phyloP scores from a whole-genome alignment of 257 asterid genomes.

The Nicotiana knightiana region DNA sequence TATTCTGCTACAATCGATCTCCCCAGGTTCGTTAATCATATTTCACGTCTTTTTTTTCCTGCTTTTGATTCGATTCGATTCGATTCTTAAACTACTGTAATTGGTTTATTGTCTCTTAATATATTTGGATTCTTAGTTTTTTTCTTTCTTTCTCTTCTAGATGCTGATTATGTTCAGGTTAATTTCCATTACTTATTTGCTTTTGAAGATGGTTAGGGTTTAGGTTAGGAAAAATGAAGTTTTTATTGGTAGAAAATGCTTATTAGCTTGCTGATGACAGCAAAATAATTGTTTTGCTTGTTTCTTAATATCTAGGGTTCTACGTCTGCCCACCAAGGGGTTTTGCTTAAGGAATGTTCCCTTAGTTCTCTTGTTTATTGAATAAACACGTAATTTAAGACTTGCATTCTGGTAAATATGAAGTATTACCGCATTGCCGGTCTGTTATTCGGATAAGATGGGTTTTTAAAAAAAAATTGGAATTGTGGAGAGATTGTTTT shows the following conservation, averaged over 20 bases:
- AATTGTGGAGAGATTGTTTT: neutral
- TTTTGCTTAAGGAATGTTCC: neutral
- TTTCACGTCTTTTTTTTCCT: neutral
- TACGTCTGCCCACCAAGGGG: conserved; percentile 5
- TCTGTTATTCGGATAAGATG: neutral
- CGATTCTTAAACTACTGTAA: neutral
- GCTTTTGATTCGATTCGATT: conserved; percentile 2
- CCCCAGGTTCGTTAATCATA: conserved; percentile 39
- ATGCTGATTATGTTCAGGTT: conserved; percentile 48
- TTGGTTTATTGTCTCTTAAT: neutral
- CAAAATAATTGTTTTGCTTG: neutral
- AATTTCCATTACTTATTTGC: conserved; percentile 18
- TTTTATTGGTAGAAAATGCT: neutral
- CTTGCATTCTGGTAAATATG: neutral
- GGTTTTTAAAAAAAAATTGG: too few relatives aligned
- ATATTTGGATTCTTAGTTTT: conserved; percentile 37
- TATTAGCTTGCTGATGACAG: neutral
- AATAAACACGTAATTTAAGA: neutral
- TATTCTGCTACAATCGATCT: conserved; percentile 31
- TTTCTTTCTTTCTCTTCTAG: conserved; percentile 18
- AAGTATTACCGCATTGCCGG: neutral
- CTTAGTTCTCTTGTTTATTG: neutral
- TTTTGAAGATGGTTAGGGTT: conserved; percentile 2
- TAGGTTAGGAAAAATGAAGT: neutral
- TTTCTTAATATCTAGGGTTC: conserved; percentile 2